A percentile compares a stretch with the other conserved stretches of the same genome.
These are phyloP conservation scores for Rhodotorula sp. DNA, from an alignment of 1,284 basidiomycete genomes.

Conservation along the genomic window DNA sequence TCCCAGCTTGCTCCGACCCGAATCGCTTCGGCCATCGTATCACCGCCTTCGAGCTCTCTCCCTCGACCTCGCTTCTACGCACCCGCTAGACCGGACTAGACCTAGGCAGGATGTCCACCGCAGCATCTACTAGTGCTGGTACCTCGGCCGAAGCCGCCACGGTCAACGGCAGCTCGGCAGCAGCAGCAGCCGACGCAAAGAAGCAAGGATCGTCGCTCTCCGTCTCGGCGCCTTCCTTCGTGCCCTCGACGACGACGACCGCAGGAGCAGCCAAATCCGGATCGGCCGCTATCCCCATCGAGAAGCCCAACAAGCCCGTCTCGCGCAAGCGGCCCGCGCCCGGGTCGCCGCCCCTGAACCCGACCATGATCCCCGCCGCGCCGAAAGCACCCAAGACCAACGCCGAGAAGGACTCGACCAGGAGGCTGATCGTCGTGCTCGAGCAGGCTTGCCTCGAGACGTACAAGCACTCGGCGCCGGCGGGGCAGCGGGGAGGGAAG, in stretches of 20 bases:
- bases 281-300: constrained; percentile 19
- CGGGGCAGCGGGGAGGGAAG: constrained; percentile 52
- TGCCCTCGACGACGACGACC: constrained; percentile 24
- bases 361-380: constrained; percentile 72
- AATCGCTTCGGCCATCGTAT: not conserved
- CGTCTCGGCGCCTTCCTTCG: constrained; percentile 29
- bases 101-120: not conserved
- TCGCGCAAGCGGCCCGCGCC: constrained; percentile 40
- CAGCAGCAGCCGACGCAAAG: not conserved
- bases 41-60: not conserved
- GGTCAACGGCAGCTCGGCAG: not conserved
- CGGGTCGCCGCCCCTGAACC: constrained; percentile 55
- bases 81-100: too few species aligned
- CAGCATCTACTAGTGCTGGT: not conserved
- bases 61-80: too few species aligned
- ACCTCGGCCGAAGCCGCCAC: not conserved
- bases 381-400: constrained; percentile 69
- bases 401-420: constrained; percentile 60
- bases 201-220: constrained; percentile 21
- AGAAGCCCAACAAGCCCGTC: constrained; percentile 12
- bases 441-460: constrained; percentile 91
- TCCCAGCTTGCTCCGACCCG: too few species aligned
- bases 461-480: constrained; percentile 66
- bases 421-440: constrained; percentile 82
- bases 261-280: not conserved